Base-by-base conservation (phyloP, 306 rosid genomes). In the Prunus davidiana region DNA sequence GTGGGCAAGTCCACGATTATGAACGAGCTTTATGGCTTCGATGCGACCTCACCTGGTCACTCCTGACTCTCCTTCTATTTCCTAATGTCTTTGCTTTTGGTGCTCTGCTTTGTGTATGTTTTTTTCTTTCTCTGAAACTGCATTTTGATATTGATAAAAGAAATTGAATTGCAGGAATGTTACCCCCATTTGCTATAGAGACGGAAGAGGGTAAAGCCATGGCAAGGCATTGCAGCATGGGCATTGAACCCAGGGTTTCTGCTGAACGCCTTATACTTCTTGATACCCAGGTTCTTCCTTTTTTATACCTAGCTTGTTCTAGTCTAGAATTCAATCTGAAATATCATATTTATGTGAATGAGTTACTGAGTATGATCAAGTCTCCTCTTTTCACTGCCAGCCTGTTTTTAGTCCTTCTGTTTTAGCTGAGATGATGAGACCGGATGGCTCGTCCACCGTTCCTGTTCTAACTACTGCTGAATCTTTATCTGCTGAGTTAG, bases 1-100 rank as follows among this genome's bases (percentile, higher is more conserved):
- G 96, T 89, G 30, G 98, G 98, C 64, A 93, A 93, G 64, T 91
- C 98, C 1, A 91, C 89, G 50, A 89, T 93, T 32, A 82, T 93
- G 98, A 93, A 93, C 78, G 90, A 93, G 79, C 83, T 91, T 67
- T 93, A 93, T 79, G 98, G 97, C 38, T 93, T 84, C 67, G 96
- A 93, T 81, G 86, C 93, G 43, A 84, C 74, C 72, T 89, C 97
- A 22, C 91, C 97, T 19, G 96, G 97, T 93, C 34, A 74, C 90
- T 75, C 8, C n/a, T 70, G n/a, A 49, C 60, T 43, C 20, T 27
- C 19, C 63, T 71, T 13, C 12, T 56, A 25, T 32, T 60, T 61
- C 32, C 43, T 52, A 20, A 12, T 45, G 30, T 12, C 46, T 2
- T 20, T 63, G 25, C 2, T 22, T 22, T 73, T 69, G 9, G 51